Percentiles rank a stretch among this genome's conserved stretches.
phyloP scores from a whole-genome alignment of 73 alveolate species.

The Effrenium voratum region DNA sequence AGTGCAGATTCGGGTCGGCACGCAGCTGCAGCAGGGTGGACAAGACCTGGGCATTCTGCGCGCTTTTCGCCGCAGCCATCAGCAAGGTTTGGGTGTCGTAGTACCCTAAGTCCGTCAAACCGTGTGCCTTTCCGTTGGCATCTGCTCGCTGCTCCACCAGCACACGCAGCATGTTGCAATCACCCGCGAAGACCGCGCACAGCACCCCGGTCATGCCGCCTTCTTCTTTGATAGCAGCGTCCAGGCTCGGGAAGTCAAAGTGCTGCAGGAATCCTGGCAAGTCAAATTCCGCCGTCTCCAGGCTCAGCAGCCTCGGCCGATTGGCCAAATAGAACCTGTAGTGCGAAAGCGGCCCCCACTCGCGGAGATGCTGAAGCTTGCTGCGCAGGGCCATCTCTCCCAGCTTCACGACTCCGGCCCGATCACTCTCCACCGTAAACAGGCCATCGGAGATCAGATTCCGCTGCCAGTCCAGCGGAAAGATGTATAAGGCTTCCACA shows the following conservation, averaged over 20 bases:
- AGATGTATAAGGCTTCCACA: slow-evolving; percentile 27
- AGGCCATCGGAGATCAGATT: slow-evolving; percentile 21
- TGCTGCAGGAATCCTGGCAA: slow-evolving; percentile 10
- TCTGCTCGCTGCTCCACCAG: slow-evolving; percentile 9
- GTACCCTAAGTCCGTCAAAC: slow-evolving; percentile 31
- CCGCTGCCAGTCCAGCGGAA: slow-evolving; percentile 53
- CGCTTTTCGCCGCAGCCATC: slow-evolving; percentile 50
- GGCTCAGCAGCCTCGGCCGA: slow-evolving; percentile 34
- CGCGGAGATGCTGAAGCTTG: slow-evolving; percentile 26
- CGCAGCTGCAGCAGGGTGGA: slow-evolving; percentile 24
- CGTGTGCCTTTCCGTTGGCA: not conserved
- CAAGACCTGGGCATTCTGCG: slow-evolving; percentile 39
- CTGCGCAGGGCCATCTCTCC: slow-evolving; percentile 27
- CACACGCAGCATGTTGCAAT: not conserved
- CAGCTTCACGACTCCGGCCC: slow-evolving; percentile 30
- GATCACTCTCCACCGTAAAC: slow-evolving; percentile 52
- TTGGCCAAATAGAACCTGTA: slow-evolving; percentile 32
- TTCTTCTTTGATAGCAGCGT: not conserved
- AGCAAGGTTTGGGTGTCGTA: slow-evolving; percentile 69
- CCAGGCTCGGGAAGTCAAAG: slow-evolving; percentile 25
- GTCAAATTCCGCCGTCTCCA: not conserved
- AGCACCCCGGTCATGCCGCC: slow-evolving; percentile 50
- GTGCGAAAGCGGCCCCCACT: slow-evolving; percentile 27
- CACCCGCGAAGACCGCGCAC: slow-evolving; percentile 25
- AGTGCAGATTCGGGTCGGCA: slow-evolving; percentile 34